phyloP scores from a whole-genome alignment of 345 rosid genomes.

The Salix purpurea region DNA sequence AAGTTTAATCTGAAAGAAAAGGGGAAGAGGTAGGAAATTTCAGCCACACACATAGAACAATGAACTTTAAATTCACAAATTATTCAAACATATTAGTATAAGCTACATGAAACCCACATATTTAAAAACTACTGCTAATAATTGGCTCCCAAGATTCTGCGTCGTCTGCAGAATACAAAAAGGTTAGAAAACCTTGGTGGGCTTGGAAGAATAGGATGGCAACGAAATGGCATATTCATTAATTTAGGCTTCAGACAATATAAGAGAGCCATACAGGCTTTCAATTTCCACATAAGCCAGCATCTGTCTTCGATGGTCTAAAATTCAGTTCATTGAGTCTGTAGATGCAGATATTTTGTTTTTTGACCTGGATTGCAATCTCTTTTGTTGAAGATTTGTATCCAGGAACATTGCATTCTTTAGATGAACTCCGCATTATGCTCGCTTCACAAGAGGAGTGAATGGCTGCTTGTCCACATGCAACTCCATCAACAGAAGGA shows the following conservation, averaged over 20 bases:
- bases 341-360: slow-evolving; percentile 67
- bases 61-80: background rate
- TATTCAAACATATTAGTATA: background rate
- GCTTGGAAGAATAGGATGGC: background rate
- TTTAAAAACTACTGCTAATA: background rate
- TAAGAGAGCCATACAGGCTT: background rate
- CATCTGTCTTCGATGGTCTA: slow-evolving; percentile 63
- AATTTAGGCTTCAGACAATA: background rate
- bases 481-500: slow-evolving; percentile 68
- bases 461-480: slow-evolving; percentile 63
- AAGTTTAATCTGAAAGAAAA: background rate
- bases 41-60: background rate
- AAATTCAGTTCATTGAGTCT: slow-evolving; percentile 70
- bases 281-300: slow-evolving; percentile 46
- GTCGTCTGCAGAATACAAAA: slow-evolving; percentile 15
- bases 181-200: background rate
- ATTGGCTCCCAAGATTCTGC: background rate
- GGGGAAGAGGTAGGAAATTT: background rate
- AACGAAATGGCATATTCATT: slow-evolving; percentile 4
- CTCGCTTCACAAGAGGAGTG: slow-evolving; percentile 72
- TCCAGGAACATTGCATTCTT: slow-evolving; percentile 77
- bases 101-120: background rate
- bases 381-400: slow-evolving; percentile 68
- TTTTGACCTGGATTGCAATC: slow-evolving; percentile 56
- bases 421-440: slow-evolving; percentile 50